Percentiles rank a stretch among this genome's conserved stretches.
These are phyloP conservation scores for Prunella vulgaris DNA, from an alignment of 257 asterid species.

Conservation along the genomic window DNA sequence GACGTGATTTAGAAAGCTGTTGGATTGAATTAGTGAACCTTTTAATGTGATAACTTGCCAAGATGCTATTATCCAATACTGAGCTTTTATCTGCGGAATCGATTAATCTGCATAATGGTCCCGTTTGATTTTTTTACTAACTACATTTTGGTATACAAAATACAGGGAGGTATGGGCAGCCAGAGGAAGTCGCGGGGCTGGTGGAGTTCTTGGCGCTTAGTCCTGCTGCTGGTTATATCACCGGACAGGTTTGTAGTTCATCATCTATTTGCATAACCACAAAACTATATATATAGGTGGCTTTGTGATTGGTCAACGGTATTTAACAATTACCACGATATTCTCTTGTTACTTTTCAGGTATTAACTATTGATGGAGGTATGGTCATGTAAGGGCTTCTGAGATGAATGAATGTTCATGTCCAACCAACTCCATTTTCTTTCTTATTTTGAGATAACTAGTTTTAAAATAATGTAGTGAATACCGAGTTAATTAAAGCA, in stretches of 20 bases:
- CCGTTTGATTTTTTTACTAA: background rate
- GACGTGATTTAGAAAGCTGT: too few species aligned
- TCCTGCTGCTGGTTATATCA: conserved; percentile 74
- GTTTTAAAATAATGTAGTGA: conserved; percentile 13
- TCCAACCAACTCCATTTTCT: background rate
- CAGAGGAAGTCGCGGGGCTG: conserved; percentile 60
- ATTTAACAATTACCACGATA: background rate
- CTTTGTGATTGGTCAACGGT: background rate
- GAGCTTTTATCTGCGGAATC: background rate
- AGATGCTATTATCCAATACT: background rate
- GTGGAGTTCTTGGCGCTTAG: conserved; percentile 52
- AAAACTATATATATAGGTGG: too few species aligned
- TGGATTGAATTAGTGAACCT: too few species aligned
- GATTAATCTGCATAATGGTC: background rate
- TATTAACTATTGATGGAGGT: conserved; percentile 87
- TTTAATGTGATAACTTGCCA: too few species aligned
- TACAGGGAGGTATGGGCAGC: conserved; percentile 58
- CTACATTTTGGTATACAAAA: background rate
- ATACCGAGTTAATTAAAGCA: background rate
- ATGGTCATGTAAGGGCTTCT: conserved; percentile 71
- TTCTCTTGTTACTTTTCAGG: conserved; percentile 36
- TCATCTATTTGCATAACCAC: background rate
- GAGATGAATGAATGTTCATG: background rate
- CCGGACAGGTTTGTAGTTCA: conserved; percentile 69
- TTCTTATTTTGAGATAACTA: background rate